These are phyloP conservation scores for Serendipita sp. DNA, from an alignment of 768 basidiomycete genomes.

Conservation along the genomic window DNA sequence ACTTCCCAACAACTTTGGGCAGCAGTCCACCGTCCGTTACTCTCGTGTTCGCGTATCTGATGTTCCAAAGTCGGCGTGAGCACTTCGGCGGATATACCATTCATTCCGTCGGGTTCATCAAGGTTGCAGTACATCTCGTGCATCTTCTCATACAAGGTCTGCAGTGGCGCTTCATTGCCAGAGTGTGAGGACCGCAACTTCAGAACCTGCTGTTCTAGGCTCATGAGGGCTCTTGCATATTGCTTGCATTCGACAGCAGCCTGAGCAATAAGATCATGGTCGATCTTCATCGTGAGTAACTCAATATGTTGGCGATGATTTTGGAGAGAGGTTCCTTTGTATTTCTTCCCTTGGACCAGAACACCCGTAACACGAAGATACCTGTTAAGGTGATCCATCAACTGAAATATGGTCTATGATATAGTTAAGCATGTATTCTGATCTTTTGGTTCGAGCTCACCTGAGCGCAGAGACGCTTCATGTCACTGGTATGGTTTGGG, in stretches of 20 bases:
- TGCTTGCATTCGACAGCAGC: constrained; percentile 91
- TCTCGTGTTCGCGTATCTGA: constrained; percentile 95
- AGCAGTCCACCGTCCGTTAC: constrained; percentile 90
- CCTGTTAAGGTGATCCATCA: constrained; percentile 86
- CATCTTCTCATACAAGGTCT: constrained; percentile 68
- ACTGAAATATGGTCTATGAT: constrained; percentile 69
- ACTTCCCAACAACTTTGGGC: constrained; percentile 99
- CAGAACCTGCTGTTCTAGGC: constrained; percentile 73
- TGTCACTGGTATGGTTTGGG: constrained; percentile 49
- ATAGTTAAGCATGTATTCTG: background rate
- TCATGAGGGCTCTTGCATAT: constrained; percentile 86
- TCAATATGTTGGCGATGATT: constrained; percentile 32
- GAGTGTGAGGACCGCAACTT: constrained; percentile 23
- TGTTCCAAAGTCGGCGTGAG: constrained; percentile 82
- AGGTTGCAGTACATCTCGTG: constrained; percentile 93
- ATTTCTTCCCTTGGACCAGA: constrained; percentile 34
- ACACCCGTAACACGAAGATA: constrained; percentile 70
- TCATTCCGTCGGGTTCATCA: constrained; percentile 99
- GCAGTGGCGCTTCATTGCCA: constrained; percentile 31
- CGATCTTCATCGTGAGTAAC: constrained; percentile 65
- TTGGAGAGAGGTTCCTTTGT: constrained; percentile 44
- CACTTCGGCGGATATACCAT: constrained; percentile 81
- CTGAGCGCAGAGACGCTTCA: constrained; percentile 85
- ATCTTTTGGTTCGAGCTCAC: constrained; percentile 23
- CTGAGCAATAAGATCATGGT: constrained; percentile 75